A percentile compares a stretch with the other conserved stretches of the same genome.
These are phyloP conservation scores for Gaeumannomyces sp. DNA, from an alignment of 2,329 filamentous ascomycete genomes.

Conservation along the genomic window DNA sequence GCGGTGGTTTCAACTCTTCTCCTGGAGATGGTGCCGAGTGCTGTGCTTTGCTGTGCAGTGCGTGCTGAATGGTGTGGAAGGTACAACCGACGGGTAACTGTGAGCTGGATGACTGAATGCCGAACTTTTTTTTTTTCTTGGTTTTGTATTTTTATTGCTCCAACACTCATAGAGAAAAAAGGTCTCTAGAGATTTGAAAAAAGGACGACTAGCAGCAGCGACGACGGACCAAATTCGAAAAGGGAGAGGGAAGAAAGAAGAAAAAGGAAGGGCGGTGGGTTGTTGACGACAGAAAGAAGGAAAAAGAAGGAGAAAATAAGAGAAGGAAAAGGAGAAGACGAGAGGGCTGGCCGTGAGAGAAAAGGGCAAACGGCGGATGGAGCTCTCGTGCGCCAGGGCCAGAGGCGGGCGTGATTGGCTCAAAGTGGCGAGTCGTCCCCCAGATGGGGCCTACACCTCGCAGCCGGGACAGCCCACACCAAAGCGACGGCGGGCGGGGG, in stretches of 20 bases:
- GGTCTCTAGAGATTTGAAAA: conserved; percentile 13
- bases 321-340: conserved; percentile 13
- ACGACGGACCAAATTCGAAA: conserved; percentile 26
- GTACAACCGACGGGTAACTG: conserved; percentile 4
- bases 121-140: conserved; percentile 19
- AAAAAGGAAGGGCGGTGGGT: conserved; percentile 22
- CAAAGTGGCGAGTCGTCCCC: conserved; percentile 1
- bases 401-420: background rate
- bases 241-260: conserved; percentile 24
- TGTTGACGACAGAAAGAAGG: conserved; percentile 10
- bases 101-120: background rate
- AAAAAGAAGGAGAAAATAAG: conserved; percentile 27
- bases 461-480: no score
- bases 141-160: conserved; percentile 23
- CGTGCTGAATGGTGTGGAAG: background rate
- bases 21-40: background rate
- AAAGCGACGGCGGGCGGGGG: no score
- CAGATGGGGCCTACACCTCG: background rate
- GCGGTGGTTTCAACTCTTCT: background rate
- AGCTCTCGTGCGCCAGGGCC: background rate
- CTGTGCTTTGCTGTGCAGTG: conserved; percentile 2
- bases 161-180: background rate
- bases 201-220: conserved; percentile 16
- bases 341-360: conserved; percentile 3
- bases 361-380: conserved; percentile 3